Evolutionary conservation across 2,329 filamentous ascomycete genomes (phyloP), one percentile per base, ranked within the genome.

Genomic region (Epichloe hybrida): DNA sequence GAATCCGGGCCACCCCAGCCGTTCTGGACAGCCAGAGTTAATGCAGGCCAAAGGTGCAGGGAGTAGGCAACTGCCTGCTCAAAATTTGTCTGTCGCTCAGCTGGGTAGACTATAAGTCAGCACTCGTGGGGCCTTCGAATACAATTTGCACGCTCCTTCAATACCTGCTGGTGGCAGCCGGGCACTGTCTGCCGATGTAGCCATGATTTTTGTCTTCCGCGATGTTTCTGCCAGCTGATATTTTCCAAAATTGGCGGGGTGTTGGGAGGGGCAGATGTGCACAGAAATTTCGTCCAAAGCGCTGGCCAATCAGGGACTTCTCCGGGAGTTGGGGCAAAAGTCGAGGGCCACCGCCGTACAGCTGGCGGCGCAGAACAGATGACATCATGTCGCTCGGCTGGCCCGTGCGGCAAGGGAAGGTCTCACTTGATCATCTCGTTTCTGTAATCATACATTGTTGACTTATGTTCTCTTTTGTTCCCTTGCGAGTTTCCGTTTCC

Each of bases 21-120:
- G 66, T 88, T 88, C 64, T 86, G 79, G 43, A 96, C 87, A 45
- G 93, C 88, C 63, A 95, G 81, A 46, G 84, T 85, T 50, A 98
- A 83, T 35, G 88, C 84, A 7, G 86, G 83, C 93, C 93, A 98
- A 62, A 86, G 79, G 72, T 90, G 82, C 57, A 98, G 80, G 42
- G 84, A 73, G 64, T 93, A 84, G 65, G 88, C 88, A 59, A 96
- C 84, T 63, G 81, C 86, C 62, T 93, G 84, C 66, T 97, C 93
- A 71, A 97, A 87, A 62, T 81, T 76, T 57, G 75, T 68, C 62
- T 83, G 76, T 59, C 76, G 75, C 59, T 70, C 69, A 61, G 75
- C 76, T 79, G 42, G 41, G 15, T 13, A n/a, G 12, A 46, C 3
- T 11, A 23, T 46, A 34, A 7, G 23, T 47, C 13, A 37, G 31